Evolutionary conservation across 176 grass and related monocot genomes (phyloP), one percentile per base, ranked within the genome.

Genomic region (Dactylis glomerata): DNA sequence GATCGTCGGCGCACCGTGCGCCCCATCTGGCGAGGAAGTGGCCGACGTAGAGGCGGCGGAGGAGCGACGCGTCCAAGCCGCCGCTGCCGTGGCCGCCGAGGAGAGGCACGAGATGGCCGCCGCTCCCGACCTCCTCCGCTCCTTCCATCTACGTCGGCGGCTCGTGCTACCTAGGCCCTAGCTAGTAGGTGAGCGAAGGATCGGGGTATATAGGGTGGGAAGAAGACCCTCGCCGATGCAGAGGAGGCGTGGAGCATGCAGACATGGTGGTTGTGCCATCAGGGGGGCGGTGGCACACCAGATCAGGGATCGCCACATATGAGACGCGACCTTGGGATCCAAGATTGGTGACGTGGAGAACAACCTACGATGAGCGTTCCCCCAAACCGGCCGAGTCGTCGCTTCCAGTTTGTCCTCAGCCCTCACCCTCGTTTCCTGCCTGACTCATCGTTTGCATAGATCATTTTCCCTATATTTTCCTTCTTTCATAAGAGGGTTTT

Each of bases 21-120:
- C 89, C 87, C 96, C 96, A 98, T 90, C 93, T 87, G 8, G 93
- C 87, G 20, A 98, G 93, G 68, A 92, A 93, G 81, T 98, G 96
- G 12, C 91, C 93, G 34, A 82, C 74, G 73, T 94, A 98, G 87
- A 95, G 90, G 47, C 89, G 78, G n/a, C 81, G 87, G 69, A 94
- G 81, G 55, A 95, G 85, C 4, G 81, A 80, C 22, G 42, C 73
- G 17, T 93, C 22, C 52, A 72, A 62, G 7, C 27, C 10, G 4
- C 67, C 49, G 3, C 26, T 37, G 49, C 22, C 46, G 10, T 14
- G 31, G 20, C 32, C 55, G 37, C 26, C 64, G 4, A 88, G 86
- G 36, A 83, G 80, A 31, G 86, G 86, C 72, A 51, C 75, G 45
- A 79, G 67, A n/a, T 44, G 81, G 52, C 64, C 58, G 9, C 23